Conservation (phyloP, 2,329 filamentous ascomycete species). For the Fusarium guadeloupense region DNA sequence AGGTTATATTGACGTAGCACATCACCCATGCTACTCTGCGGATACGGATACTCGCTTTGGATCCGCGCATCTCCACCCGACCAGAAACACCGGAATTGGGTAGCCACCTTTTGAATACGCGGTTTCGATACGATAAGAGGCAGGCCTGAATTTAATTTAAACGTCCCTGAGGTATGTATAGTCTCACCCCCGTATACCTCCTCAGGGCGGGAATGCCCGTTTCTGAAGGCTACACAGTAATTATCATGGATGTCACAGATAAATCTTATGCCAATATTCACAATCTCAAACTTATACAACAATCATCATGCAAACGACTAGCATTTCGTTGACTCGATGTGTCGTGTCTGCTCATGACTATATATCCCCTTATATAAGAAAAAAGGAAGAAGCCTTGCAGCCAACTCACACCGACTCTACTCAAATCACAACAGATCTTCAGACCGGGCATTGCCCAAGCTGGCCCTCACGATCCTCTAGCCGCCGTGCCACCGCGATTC, state of each 20-base stretch:
- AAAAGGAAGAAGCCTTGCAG: slow-evolving; percentile 32
- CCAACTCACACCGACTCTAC: slow-evolving; percentile 38
- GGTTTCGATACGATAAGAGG: slow-evolving; percentile 3
- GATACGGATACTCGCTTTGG: too few relatives aligned
- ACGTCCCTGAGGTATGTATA: background rate
- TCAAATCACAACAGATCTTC: slow-evolving; percentile 38
- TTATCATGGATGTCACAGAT: background rate
- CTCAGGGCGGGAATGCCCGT: background rate
- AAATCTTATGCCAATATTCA: background rate
- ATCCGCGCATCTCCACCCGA: slow-evolving; percentile 15
- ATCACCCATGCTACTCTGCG: slow-evolving; percentile 22
- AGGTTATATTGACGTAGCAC: slow-evolving; percentile 22
- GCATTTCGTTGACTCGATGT: slow-evolving; percentile 41
- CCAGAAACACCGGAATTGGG: slow-evolving; percentile 21
- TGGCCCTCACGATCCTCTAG: slow-evolving; percentile 36
- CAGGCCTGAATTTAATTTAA: slow-evolving; percentile 9
- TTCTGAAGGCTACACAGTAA: background rate
- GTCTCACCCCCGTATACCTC: background rate
- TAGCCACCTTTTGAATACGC: slow-evolving; percentile 16
- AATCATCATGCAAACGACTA: slow-evolving; percentile 39
- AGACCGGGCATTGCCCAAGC: slow-evolving; percentile 24
- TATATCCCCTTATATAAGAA: slow-evolving; percentile 8
- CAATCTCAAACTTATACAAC: slow-evolving; percentile 1
- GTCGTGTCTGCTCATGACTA: slow-evolving; percentile 35
- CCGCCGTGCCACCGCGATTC: slow-evolving; percentile 38